Evolutionary conservation across 768 basidiomycete species (phyloP), one percentile per base, ranked within the genome.

Genomic region (Psilocybe tampanensis): DNA sequence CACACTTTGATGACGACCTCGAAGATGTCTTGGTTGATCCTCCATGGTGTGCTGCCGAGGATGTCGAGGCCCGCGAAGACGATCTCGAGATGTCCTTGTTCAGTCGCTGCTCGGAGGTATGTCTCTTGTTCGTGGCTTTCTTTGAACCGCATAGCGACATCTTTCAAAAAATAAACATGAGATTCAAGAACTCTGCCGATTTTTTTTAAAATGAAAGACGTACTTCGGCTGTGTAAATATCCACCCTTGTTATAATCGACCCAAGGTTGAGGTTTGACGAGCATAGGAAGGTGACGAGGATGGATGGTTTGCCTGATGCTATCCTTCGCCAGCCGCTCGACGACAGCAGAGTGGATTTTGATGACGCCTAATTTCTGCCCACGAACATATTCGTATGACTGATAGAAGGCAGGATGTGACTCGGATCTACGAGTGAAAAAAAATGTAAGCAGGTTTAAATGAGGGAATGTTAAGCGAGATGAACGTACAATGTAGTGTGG

Each of bases 271-370:
- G 96, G 96, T 59, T 87, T 86, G 22, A 95, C 82, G 7, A 99
- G 80, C 97, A 98, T 99, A 8, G 96, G 96, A 21, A 99, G 80
- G 71, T 96, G 92, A 1, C 95, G 91, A 15, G 96, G 95, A 72
- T 96, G 94, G 17, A 98, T 76, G 0, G 89, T 84, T 52, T 86
- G 81, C 12, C 77, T 74, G 18, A 95, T 66, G 39, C 73, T 78
- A 58, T 98, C 95, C 56, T 83, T 85, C 2, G 92, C 86, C 53
- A 98, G 75, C 2, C 89, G 83, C 13, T 90, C 86, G 2, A 87
- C 76, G 5, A 98, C 89, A 3, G 80, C 85, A 0, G 89, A 86
- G 70, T 98, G 96, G 56, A 96, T 73, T 67, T 86, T 86, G 69
- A 98, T 88, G 19, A 98, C 85, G 24, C 96, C 96, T n/a, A 97